Base-by-base conservation (phyloP, 345 rosid genomes). In the Dipteronia sinensis region DNA sequence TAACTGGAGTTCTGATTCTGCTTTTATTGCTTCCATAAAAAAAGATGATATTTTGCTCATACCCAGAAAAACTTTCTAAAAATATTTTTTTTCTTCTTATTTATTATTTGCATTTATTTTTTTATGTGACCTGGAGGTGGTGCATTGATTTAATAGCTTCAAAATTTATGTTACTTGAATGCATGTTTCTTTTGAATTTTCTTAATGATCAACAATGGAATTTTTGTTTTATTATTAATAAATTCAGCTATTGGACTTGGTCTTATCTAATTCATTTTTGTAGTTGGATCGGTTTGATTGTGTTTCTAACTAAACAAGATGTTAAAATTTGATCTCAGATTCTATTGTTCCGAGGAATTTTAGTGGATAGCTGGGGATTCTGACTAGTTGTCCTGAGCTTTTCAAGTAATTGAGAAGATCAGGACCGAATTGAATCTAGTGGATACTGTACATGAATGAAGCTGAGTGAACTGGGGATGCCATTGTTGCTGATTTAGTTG, bases 291-390 rank as follows among this genome's bases (percentile, higher is more conserved):
- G 20, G 53, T 46, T 64, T 47, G 47, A 47, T 64, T 63, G 10
- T 27, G 46, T 64, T 63, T 22, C 53, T 64, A 64, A 74, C 23
- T 19, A 12, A 53, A 49, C 7, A 66, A n/a, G 8, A 40, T 19
- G 70, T 65, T 25, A 65, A 20, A 53, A 20, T 55, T 56, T 76
- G 64, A 66, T 53, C 23, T 20, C 64, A 64, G 70, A 46, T 74
- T 74, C 46, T 73, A 27, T 20, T 27, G 67, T 59, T 61, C 46
- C 11, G 67, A 20, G 40, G 20, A 59, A 72, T n/a, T 72, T 22
- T 72, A 23, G 66, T 22, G 51, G 51, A 72, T 23, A 42, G 5
- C 67, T 12, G 68, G 40, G 17, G 44, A 73, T 62, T 62, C 19
- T 73, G 51, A 61, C 22, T 0, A 9, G 58, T 44, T 22, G 56